These are phyloP conservation scores for Coemansia sp. DNA, from an alignment of 192 early-diverging fungal genomes.

Conservation along the genomic window DNA sequence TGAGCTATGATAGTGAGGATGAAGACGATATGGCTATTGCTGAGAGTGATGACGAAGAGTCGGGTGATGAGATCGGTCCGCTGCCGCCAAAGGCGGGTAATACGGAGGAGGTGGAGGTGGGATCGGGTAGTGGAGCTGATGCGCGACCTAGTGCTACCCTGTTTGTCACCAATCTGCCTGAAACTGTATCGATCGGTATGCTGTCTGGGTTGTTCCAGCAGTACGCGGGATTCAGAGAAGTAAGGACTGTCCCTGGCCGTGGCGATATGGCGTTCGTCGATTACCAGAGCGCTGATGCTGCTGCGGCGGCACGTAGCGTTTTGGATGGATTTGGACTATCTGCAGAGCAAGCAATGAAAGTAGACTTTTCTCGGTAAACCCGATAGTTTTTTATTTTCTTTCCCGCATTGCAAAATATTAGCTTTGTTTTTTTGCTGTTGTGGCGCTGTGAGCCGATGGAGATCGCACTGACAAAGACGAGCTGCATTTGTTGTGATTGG, in stretches of 20 bases:
- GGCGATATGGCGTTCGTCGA: constrained; percentile 52
- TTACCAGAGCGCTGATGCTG: constrained; percentile 36
- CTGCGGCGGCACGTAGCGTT: constrained; percentile 41
- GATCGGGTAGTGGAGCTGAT: background rate
- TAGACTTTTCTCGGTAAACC: constrained; percentile 40
- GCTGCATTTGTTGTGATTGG: constrained; percentile 32
- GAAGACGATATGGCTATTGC: constrained; percentile 13
- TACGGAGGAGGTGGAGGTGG: background rate
- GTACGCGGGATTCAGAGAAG: constrained; percentile 50
- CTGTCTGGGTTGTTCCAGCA: constrained; percentile 51
- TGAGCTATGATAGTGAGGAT: constrained; percentile 10
- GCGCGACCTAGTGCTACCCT: constrained; percentile 30
- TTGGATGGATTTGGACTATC: constrained; percentile 48
- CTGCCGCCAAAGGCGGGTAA: constrained; percentile 10
- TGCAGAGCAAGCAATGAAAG: constrained; percentile 36
- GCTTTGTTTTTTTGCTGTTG: background rate
- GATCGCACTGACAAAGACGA: background rate
- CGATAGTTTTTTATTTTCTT: background rate
- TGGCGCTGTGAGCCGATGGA: background rate
- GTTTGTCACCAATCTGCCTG: constrained; percentile 51
- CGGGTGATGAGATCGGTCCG: constrained; percentile 40
- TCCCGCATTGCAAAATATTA: background rate
- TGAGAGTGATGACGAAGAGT: constrained; percentile 21
- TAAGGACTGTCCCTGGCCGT: constrained; percentile 39
- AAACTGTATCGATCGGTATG: constrained; percentile 30